phyloP scores from a whole-genome alignment of 2,329 filamentous ascomycete species.

The Zymoseptoria brevis region DNA sequence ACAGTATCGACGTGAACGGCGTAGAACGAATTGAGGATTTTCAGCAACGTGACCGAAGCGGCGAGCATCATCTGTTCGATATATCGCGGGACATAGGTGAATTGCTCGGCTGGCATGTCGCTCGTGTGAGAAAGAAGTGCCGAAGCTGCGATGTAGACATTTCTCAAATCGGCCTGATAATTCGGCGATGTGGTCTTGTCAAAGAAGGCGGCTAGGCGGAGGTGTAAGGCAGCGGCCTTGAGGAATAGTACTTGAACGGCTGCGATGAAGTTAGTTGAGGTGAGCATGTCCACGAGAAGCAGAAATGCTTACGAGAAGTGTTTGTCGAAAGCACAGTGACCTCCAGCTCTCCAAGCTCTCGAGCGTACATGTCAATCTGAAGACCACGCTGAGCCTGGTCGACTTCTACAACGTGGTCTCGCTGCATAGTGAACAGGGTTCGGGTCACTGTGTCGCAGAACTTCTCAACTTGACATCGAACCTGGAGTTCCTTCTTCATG shows the following conservation, averaged over 20 bases:
- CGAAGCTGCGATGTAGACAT: constrained; percentile 64
- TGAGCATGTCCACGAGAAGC: constrained; percentile 38
- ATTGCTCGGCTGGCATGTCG: constrained; percentile 46
- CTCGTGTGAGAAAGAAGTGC: constrained; percentile 65
- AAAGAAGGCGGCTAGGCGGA: constrained; percentile 73
- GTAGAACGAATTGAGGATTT: constrained; percentile 69
- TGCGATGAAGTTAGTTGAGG: constrained; percentile 45
- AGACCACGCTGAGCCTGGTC: constrained; percentile 31
- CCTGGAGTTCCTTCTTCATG: constrained; percentile 54
- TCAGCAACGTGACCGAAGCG: constrained; percentile 67
- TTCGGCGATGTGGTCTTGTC: constrained; percentile 64
- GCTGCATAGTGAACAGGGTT: constrained; percentile 70
- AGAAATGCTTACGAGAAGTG: constrained; percentile 20
- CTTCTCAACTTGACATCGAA: constrained; percentile 61
- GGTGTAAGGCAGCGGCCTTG: constrained; percentile 64
- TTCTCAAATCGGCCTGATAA: constrained; percentile 67
- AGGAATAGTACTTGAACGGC: constrained; percentile 54
- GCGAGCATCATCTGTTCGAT: constrained; percentile 82
- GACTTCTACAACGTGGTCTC: constrained; percentile 55
- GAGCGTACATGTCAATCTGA: constrained; percentile 31
- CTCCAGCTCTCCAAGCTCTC: constrained; percentile 31
- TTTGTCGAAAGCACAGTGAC: constrained; percentile 28
- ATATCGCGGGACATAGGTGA: constrained; percentile 63
- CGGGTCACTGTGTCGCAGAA: constrained; percentile 72
- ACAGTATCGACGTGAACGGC: constrained; percentile 62